Evolutionary conservation across 139 green algal species (phyloP).

Genomic region (Chlorella sp.): DNA sequence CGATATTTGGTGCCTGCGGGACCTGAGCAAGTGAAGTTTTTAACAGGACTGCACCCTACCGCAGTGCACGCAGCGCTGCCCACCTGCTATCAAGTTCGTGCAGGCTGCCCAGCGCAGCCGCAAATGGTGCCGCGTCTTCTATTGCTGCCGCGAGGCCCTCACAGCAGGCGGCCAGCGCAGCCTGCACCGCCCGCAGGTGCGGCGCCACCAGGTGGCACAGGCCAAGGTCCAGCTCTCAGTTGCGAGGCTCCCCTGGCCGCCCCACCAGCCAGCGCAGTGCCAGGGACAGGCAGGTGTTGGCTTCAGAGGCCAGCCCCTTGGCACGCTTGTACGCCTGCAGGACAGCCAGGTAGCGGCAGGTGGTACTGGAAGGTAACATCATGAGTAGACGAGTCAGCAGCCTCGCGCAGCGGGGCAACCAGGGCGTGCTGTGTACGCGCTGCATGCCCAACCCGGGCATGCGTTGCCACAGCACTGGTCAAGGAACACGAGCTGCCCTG

Average conservation of each 20-base stretch:
- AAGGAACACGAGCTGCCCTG: too few relatives aligned
- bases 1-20: too few relatives aligned
- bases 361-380: neutral
- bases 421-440: neutral
- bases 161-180: neutral
- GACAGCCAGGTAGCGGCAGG: too few relatives aligned
- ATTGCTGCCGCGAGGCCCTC: neutral
- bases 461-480: too few relatives aligned
- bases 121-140: neutral
- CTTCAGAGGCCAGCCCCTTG: neutral
- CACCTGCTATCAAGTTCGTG: neutral
- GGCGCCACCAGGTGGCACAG: constrained; percentile 7
- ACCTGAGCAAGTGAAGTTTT: too few relatives aligned
- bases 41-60: neutral
- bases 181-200: neutral
- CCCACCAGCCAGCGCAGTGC: neutral
- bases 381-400: too few relatives aligned
- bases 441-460: too few relatives aligned
- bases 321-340: constrained; percentile 13
- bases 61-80: neutral
- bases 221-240: neutral
- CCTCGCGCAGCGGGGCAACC: neutral
- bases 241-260: neutral
- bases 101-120: neutral
- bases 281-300: constrained; percentile 1